A percentile compares a stretch with the other conserved stretches of the same genome.
Evolutionary conservation across 257 asterid genomes (phyloP).

Genomic region (Echium plantagineum): DNA sequence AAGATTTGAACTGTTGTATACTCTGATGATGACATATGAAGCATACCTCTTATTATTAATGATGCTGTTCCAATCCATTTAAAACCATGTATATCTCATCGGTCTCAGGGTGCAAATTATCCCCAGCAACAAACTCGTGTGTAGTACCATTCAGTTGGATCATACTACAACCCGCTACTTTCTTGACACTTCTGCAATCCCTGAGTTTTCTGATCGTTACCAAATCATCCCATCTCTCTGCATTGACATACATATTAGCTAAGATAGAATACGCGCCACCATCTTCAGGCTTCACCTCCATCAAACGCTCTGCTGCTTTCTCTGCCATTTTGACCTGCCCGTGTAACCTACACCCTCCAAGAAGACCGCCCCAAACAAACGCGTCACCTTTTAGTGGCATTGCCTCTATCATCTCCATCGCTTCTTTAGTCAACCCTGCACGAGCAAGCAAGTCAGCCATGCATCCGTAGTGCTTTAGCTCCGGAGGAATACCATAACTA

Average conservation of each 20-base stretch:
- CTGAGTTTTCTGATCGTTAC: conserved; percentile 53
- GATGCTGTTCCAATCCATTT: conserved; percentile 40
- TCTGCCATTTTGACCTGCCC: conserved; percentile 63
- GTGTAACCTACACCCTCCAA: conserved; percentile 85
- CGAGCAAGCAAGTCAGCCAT: conserved; percentile 81
- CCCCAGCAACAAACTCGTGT: conserved; percentile 85
- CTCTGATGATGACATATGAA: too few relatives aligned
- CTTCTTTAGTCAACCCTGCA: conserved; percentile 63
- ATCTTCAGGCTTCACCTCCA: conserved; percentile 73
- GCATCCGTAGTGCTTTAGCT: conserved; percentile 85
- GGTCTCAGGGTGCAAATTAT: conserved; percentile 46
- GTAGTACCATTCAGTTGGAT: conserved; percentile 43
- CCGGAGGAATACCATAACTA: conserved; percentile 42
- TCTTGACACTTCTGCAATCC: conserved; percentile 39
- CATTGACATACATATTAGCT: conserved; percentile 62
- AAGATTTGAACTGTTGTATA: too few relatives aligned
- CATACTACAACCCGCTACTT: conserved; percentile 68
- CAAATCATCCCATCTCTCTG: conserved; percentile 64
- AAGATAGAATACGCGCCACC: conserved; percentile 62
- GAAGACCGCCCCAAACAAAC: conserved; percentile 85
- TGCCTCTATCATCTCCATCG: conserved; percentile 45
- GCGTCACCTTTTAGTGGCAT: conserved; percentile 79
- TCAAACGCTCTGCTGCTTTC: conserved; percentile 52
- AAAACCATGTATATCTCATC: conserved; percentile 31
- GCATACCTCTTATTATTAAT: conserved; percentile 27